Evolutionary conservation across 2,329 filamentous ascomycete genomes (phyloP), one percentile per base, ranked within the genome.

Genomic region (Alternaria triticimaculans): DNA sequence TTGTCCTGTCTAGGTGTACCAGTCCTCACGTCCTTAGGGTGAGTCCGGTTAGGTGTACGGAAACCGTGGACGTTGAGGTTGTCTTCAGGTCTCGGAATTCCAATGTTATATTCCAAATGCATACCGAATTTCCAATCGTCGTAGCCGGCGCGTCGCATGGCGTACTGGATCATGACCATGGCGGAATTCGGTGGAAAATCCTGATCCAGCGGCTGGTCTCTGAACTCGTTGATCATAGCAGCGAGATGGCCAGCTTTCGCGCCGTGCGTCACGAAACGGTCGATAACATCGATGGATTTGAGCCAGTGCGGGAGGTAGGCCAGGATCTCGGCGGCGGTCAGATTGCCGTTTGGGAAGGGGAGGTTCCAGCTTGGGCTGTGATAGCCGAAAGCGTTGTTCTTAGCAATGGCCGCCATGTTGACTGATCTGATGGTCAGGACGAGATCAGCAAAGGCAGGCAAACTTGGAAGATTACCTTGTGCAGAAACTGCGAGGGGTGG

Each of bases 251-350:
- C 41, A 1, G 70, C 50, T 18, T 55, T 71, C 9, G 55, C 67
- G 33, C 74, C 72, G 43, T 73, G 72, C 30, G 56, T 44, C 20
- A 71, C 26, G 30, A 78, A 60, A 6, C 76, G 68, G 20, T 73
- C 63, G 23, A 74, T 62, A 0, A 78, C 70, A 49, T 76, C 71
- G 21, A 66, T 41, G 1, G 66, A 72, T 51, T 75, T 73, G 33
- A 76, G 63, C 65, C 68, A 73, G 6, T 72, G 63, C 2, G 76
- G 75, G 5, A 72, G 51, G 28, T 76, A 77, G 1, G 68, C 65
- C 1, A 75, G 25, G 9, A 77, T 61, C 46, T 78, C 75, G 1
- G 67, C 63, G 1, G 69, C 70, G 2, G 75, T 77, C 28, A 77
- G 15, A 37, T 76, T 76, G 43, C 65, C 72, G 7, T 48, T 18